These are phyloP conservation scores for Mycena sanguinolenta DNA, from an alignment of 768 basidiomycete species.

Conservation along the genomic window DNA sequence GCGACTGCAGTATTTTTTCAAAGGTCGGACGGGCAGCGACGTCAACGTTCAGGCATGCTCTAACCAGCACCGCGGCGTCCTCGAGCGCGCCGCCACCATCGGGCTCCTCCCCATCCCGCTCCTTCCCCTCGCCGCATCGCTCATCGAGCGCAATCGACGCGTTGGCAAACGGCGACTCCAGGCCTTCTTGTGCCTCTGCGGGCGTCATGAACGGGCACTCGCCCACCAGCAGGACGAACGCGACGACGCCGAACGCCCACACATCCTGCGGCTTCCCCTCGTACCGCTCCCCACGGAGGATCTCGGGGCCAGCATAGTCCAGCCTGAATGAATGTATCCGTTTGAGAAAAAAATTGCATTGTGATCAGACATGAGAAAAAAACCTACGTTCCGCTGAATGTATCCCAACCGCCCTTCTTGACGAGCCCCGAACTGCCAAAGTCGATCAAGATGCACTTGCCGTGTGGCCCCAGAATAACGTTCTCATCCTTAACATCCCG, in stretches of 20 bases:
- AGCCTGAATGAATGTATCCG: constrained; percentile 68
- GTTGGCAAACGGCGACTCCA: constrained; percentile 80
- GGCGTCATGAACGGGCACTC: constrained; percentile 95
- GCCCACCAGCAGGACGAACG: constrained; percentile 92
- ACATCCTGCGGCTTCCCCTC: constrained; percentile 97
- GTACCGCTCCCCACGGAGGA: constrained; percentile 94
- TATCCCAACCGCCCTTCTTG: constrained; percentile 89
- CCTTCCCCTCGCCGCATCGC: constrained; percentile 81
- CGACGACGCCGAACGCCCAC: constrained; percentile 98
- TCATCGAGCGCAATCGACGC: constrained; percentile 85
- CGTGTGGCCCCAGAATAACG: constrained; percentile 84
- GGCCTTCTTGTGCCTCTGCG: constrained; percentile 89
- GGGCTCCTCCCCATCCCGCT: constrained; percentile 77
- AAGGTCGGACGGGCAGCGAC: constrained; percentile 86
- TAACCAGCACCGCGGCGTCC: constrained; percentile 88
- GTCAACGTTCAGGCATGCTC: constrained; percentile 87
- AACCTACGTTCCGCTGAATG: constrained; percentile 92
- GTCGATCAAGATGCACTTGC: constrained; percentile 93
- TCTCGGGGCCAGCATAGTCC: constrained; percentile 97
- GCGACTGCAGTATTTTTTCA: constrained; percentile 81
- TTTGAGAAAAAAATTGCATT: constrained; percentile 29
- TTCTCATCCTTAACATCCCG: constrained; percentile 99
- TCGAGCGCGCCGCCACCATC: constrained; percentile 89
- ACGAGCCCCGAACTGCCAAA: constrained; percentile 94
- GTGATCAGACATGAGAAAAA: constrained; percentile 3